phyloP scores from a whole-genome alignment of 352 stramenopile genomes.

The Phytophthora foliorum region DNA sequence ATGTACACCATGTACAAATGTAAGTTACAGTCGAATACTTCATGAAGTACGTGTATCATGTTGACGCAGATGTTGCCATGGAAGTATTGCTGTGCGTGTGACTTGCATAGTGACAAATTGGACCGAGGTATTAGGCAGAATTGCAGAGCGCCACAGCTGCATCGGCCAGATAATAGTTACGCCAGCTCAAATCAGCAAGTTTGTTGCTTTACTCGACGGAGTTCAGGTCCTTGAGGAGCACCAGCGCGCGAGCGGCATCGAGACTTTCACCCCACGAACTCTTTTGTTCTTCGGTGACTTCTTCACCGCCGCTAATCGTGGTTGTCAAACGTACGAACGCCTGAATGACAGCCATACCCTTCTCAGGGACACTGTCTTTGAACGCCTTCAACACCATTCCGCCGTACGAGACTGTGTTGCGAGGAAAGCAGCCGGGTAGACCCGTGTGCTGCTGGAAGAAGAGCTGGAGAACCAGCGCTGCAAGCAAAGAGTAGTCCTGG shows the following conservation, averaged over 20 bases:
- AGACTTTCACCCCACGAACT: slow-evolving; percentile 37
- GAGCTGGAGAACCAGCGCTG: slow-evolving; percentile 55
- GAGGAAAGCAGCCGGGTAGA: slow-evolving; percentile 59
- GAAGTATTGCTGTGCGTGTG: not conserved
- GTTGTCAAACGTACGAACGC: slow-evolving; percentile 31
- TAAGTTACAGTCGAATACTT: too few species aligned
- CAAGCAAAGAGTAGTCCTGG: slow-evolving; percentile 35
- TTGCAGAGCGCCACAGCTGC: too few species aligned
- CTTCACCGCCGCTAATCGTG: slow-evolving; percentile 19
- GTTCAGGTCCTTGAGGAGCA: slow-evolving; percentile 54
- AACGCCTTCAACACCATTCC: slow-evolving; percentile 59
- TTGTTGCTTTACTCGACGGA: slow-evolving; percentile 31
- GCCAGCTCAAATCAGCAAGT: not conserved
- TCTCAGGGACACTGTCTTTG: slow-evolving; percentile 41
- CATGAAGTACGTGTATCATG: too few species aligned
- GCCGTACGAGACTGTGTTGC: slow-evolving; percentile 42
- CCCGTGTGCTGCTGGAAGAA: slow-evolving; percentile 79
- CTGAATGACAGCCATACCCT: slow-evolving; percentile 42
- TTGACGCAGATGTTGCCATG: slow-evolving; percentile 23
- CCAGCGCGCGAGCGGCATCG: slow-evolving; percentile 36
- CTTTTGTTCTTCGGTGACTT: slow-evolving; percentile 23
- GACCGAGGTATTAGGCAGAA: too few species aligned
- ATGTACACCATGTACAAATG: too few species aligned
- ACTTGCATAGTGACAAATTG: too few species aligned
- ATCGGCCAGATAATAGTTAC: slow-evolving; percentile 1